These are phyloP conservation scores for Ulota crispa DNA, from an alignment of 225 moss, liverwort and hornwort species.

Conservation along the genomic window DNA sequence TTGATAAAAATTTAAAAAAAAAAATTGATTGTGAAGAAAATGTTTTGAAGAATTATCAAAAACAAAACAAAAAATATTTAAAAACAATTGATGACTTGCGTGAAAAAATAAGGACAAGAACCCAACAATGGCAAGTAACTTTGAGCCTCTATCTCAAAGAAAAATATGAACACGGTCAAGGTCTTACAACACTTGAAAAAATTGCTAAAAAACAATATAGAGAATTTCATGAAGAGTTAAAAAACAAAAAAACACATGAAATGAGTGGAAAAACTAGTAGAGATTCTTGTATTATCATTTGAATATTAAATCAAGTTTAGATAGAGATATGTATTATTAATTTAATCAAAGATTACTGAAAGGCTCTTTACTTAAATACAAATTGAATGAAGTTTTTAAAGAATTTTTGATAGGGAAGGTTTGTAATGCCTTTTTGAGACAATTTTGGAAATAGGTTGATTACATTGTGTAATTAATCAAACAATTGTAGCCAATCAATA, in stretches of 20 bases:
- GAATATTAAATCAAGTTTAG: not conserved
- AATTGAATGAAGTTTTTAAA: too few species aligned
- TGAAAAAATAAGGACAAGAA: not conserved
- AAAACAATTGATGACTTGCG: not conserved
- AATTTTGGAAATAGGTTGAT: too few species aligned
- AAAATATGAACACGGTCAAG: slow-evolving; percentile 20
- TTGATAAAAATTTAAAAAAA: not conserved
- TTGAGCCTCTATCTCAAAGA: slow-evolving; percentile 24
- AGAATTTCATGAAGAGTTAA: not conserved
- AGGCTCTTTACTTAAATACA: too few species aligned
- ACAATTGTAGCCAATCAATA: too few species aligned
- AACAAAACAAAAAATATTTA: not conserved
- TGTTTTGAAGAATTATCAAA: not conserved
- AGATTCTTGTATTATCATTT: not conserved
- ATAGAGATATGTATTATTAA: not conserved
- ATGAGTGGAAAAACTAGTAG: not conserved
- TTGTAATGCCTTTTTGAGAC: too few species aligned
- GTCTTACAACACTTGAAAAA: slow-evolving; percentile 11
- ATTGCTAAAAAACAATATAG: slow-evolving; percentile 20
- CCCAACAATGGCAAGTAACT: slow-evolving; percentile 33
- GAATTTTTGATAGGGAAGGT: too few species aligned
- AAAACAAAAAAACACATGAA: not conserved
- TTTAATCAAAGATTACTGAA: too few species aligned
- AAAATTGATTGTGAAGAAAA: not conserved
- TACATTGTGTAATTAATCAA: too few species aligned